Evolutionary conservation across 768 basidiomycete species (phyloP).

Genomic region (Boletus pseudopeckii): DNA sequence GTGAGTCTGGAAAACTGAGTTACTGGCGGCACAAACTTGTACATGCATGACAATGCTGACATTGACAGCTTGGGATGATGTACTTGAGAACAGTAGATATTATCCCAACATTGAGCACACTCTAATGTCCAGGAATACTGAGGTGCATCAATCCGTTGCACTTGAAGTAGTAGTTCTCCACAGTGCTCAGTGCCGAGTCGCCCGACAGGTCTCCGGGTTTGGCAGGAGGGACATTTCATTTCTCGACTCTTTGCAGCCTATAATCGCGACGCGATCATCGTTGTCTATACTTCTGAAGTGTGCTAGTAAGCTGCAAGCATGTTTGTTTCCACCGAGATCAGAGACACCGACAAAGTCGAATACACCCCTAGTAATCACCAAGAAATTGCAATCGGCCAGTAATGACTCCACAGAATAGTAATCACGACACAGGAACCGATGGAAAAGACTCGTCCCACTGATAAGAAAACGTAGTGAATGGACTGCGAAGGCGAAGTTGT

Average conservation of each 20-base stretch:
- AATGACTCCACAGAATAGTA: neutral
- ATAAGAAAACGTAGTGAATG: neutral
- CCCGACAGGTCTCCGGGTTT: too few species aligned
- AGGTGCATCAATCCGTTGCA: too few species aligned
- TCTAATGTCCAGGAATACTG: too few species aligned
- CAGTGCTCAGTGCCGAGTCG: neutral
- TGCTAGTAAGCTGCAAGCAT: neutral
- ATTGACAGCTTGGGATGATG: too few species aligned
- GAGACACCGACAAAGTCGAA: neutral
- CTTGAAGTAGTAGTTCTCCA: too few species aligned
- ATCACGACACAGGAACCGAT: neutral
- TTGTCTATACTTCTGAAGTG: too few species aligned
- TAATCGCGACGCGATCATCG: neutral
- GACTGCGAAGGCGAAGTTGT: conserved; percentile 52
- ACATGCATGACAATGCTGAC: too few species aligned
- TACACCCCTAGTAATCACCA: neutral
- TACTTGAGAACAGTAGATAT: too few species aligned
- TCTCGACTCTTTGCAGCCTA: neutral
- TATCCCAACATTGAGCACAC: too few species aligned
- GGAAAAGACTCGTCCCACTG: conserved; percentile 2
- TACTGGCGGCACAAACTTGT: too few species aligned
- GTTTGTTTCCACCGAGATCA: neutral
- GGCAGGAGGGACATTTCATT: neutral
- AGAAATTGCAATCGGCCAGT: neutral
- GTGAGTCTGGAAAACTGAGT: too few species aligned